Base-by-base conservation (phyloP, 495 filamentous ascomycete species). In the Melanomma pulvis-pyrius region DNA sequence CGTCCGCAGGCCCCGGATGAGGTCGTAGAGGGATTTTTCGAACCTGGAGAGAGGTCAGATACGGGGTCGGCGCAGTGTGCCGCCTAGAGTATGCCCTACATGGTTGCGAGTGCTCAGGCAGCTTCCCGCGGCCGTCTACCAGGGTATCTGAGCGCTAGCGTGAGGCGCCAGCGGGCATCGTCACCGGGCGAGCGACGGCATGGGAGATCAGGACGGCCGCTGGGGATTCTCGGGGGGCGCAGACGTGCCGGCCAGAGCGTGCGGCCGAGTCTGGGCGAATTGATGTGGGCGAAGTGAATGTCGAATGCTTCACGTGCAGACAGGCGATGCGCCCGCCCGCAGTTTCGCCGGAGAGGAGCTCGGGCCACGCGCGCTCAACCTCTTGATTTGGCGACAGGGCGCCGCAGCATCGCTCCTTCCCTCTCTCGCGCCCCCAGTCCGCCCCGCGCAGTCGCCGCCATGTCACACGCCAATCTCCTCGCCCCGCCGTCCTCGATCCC, bases 1-100 rank as follows among this genome's bases (percentile, higher is more conserved):
- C 71, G 89, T 93, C 54, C 94, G 87, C 63, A 98, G 81, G 73
- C 94, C 94, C 79, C 93, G 86, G 63, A 98, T 98, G 80, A 98
- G 92, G 86, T 98, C 93, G 82, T 96, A 96, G 44, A 98, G 84
- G 1, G 93, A 97, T 79, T 98, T 98, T 75, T 98, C 94, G 80
- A 98, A 98, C 94, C 91, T 98, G 63, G 41, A 63, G 44, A 51
- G 1, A 25, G 1, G 19, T 39, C 30, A 59, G 30, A 46, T 22
- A 53, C 19, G 21, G 22, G 4, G 24, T 22, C 1, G 15, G 19
- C 8, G 8, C 44, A 32, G 19, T 19, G 36, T 17, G 13, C 24
- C 8, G n/a, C n/a, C 17, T 11, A 60, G 19, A 13, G 41, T 11
- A 41, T 49, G 50, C 12, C 56, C 8, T 58, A 72, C 70, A 72